Evolutionary conservation across 2,329 filamentous ascomycete genomes (phyloP).

Genomic region (Exutisphaerella laricina): DNA sequence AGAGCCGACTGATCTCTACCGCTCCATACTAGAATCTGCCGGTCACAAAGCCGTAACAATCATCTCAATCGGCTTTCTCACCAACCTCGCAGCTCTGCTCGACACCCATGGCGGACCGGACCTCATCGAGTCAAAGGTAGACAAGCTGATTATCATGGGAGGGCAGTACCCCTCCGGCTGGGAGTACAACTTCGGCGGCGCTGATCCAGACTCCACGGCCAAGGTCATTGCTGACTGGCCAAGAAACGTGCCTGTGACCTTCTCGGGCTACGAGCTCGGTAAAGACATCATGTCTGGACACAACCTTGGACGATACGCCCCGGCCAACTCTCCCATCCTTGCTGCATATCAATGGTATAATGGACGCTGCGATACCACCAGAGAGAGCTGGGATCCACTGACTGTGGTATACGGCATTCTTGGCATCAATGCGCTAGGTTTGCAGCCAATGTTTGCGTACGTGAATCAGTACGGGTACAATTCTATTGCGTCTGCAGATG

Average conservation of each 20-base stretch:
- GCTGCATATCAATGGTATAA: constrained; percentile 19
- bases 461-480: constrained; percentile 15
- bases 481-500: constrained; percentile 7
- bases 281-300: constrained; percentile 38
- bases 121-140: constrained; percentile 43
- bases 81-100: constrained; percentile 42
- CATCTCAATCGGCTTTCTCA: constrained; percentile 22
- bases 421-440: constrained; percentile 1
- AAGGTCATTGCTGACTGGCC: constrained; percentile 47
- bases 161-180: constrained; percentile 45
- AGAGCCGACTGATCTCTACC: constrained; percentile 10
- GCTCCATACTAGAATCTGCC: constrained; percentile 7
- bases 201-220: constrained; percentile 35
- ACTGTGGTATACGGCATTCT: constrained; percentile 14
- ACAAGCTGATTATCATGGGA: constrained; percentile 50
- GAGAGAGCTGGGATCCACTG: constrained; percentile 15
- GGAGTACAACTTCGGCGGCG: constrained; percentile 48
- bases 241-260: constrained; percentile 35
- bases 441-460: constrained; percentile 10
- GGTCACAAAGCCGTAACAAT: constrained; percentile 14
- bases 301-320: constrained; percentile 23
- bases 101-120: constrained; percentile 41
- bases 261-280: constrained; percentile 44
- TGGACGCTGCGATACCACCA: constrained; percentile 8
- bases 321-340: constrained; percentile 10